Base-by-base conservation (phyloP, 2,329 filamentous ascomycete genomes). In the Botrytis deweyae region DNA sequence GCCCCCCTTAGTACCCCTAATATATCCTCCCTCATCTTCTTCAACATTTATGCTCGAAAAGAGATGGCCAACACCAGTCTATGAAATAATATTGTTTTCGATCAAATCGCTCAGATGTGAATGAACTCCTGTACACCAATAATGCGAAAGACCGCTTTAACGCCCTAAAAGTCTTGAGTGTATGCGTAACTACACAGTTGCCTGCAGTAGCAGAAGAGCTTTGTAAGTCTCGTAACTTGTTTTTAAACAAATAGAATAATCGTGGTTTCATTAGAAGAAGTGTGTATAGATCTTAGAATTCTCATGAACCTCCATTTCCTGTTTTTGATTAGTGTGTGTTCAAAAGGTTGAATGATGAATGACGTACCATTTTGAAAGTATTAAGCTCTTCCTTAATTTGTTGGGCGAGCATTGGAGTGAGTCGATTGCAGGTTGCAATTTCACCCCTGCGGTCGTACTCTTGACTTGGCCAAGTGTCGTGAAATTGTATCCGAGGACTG, bases 301-400 rank as follows among this genome's bases (percentile, higher is more conserved):
- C 85, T 98, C 96, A 83, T 99, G 96, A 80, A 99, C 96, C 87
- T 98, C 96, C 96, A 99, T 99, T 86, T 99, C 96, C 96, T 98
- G 72, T 33, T 20, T n/a, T 42, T 14, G 58, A 79, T 89, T 83
- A 88, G 86, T 77, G 76, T 67, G 64, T 46, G 52, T 75, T 44
- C 77, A 73, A 70, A 70, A 72, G 52, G 67, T 42, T n/a, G 22
- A 1, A 64, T 4, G 63, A 29, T 40, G 76, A 79, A 65, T 65
- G 33, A 84, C 91, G 76, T 86, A 96, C 94, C 96, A 99, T 99
- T 84, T 99, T 99, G 88, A 99, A 99, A 79, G 91, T 97, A 85
- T 99, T 99, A 79, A 99, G 89, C 85, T 99, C 96, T 85, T 99
- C 96, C 85, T 98, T 98, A 85, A 99, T 99, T 83, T 99, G 96